These are phyloP conservation scores for Metschnikowia colocasiae DNA, from an alignment of 805 yeast species.

Conservation along the genomic window DNA sequence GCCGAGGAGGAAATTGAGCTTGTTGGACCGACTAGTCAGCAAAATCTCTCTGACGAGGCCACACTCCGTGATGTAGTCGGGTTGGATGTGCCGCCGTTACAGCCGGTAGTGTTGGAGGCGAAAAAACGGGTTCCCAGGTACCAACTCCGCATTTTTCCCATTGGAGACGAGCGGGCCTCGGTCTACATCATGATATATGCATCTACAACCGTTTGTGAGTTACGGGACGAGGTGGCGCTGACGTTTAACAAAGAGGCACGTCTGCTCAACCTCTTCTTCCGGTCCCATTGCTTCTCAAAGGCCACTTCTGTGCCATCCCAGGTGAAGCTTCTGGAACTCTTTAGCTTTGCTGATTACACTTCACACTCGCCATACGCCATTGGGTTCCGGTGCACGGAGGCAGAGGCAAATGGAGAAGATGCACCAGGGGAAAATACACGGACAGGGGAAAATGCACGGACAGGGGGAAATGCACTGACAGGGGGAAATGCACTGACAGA, in stretches of 20 bases:
- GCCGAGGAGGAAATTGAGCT: conserved; percentile 2
- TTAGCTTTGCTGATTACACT: conserved; percentile 2
- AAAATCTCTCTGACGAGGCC: conserved; percentile 5
- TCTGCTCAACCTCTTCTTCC: conserved; percentile 3
- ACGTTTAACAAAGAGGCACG: background rate
- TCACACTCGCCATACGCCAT: background rate
- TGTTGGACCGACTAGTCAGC: background rate
- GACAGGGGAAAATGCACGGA: background rate
- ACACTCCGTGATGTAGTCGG: conserved; percentile 14
- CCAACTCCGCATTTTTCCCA: background rate
- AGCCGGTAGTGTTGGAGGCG: conserved; percentile 13
- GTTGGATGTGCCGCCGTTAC: conserved; percentile 29
- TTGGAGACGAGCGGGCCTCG: background rate
- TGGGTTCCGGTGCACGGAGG: background rate
- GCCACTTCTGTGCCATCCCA: conserved; percentile 1
- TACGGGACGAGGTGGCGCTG: conserved; percentile 2
- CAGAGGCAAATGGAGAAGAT: background rate
- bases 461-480: no score
- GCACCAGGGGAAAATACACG: background rate
- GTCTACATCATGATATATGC: background rate
- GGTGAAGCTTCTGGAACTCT: conserved; percentile 3
- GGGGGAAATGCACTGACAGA: no score
- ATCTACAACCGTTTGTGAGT: conserved; percentile 3
- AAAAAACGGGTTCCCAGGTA: background rate
- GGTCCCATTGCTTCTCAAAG: conserved; percentile 7